Conservation (phyloP, 495 filamentous ascomycete genomes). For the Neurospora cerealis region DNA sequence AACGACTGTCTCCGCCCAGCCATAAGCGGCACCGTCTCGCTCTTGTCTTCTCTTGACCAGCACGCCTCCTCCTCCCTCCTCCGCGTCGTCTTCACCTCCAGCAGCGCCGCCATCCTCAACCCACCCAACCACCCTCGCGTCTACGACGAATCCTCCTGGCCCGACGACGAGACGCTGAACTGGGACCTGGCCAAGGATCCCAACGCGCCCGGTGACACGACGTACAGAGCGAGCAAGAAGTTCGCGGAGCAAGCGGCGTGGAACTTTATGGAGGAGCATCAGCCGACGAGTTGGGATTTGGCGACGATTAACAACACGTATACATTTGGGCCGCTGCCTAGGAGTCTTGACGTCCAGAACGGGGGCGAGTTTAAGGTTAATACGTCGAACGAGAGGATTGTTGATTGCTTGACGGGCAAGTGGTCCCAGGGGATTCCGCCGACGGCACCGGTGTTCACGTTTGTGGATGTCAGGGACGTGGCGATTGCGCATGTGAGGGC, state of each 20-base stretch:
- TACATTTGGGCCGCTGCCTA: slow-evolving; percentile 34
- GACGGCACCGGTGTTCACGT: slow-evolving; percentile 36
- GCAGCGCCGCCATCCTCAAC: slow-evolving; percentile 30
- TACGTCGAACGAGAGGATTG: slow-evolving; percentile 38
- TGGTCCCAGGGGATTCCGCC: slow-evolving; percentile 18
- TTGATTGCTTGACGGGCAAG: slow-evolving; percentile 27
- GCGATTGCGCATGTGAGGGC: slow-evolving; percentile 32
- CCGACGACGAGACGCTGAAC: slow-evolving; percentile 16
- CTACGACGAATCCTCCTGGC: slow-evolving; percentile 32
- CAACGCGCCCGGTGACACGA: neutral
- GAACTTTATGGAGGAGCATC: slow-evolving; percentile 24
- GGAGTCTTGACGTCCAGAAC: slow-evolving; percentile 18
- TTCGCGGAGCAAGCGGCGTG: slow-evolving; percentile 38
- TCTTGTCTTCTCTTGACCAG: slow-evolving; percentile 27
- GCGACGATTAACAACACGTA: slow-evolving; percentile 36
- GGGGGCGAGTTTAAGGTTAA: slow-evolving; percentile 15
- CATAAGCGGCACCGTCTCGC: slow-evolving; percentile 31
- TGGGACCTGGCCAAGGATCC: slow-evolving; percentile 23
- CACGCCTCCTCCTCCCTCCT: slow-evolving; percentile 23
- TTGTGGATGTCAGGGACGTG: slow-evolving; percentile 41
- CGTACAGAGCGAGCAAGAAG: slow-evolving; percentile 34
- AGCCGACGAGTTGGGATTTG: slow-evolving; percentile 27
- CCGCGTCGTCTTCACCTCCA: slow-evolving; percentile 37
- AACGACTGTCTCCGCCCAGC: slow-evolving; percentile 33
- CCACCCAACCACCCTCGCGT: slow-evolving; percentile 24